A percentile compares a stretch with the other conserved stretches of the same genome.
These are phyloP conservation scores for Leccinum barrowsii DNA, from an alignment of 768 basidiomycete species.

Conservation along the genomic window DNA sequence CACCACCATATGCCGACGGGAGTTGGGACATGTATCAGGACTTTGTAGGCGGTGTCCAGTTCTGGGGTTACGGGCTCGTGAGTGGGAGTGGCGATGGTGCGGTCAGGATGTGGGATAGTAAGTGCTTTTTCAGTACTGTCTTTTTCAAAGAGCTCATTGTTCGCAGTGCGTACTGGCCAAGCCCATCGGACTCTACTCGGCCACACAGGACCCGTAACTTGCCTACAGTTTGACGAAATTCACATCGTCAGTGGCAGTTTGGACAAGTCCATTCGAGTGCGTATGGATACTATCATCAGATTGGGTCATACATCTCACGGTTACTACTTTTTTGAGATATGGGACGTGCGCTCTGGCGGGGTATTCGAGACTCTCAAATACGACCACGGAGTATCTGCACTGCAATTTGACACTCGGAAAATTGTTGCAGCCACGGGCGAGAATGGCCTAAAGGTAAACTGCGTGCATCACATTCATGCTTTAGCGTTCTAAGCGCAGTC, in stretches of 20 bases:
- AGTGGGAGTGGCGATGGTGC: conserved; percentile 97
- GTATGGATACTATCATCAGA: conserved; percentile 22
- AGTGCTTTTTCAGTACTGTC: conserved; percentile 28
- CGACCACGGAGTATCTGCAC: conserved; percentile 83
- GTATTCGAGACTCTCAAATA: conserved; percentile 87
- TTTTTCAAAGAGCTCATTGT: neutral
- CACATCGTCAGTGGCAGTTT: conserved; percentile 91
- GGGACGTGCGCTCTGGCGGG: conserved; percentile 92
- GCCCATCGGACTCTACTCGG: conserved; percentile 90
- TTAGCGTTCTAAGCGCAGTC: neutral
- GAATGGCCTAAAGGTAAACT: conserved; percentile 80
- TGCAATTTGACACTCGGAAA: conserved; percentile 95
- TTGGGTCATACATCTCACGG: neutral
- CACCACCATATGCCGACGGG: conserved; percentile 84
- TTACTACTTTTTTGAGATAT: conserved; percentile 55
- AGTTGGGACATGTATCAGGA: conserved; percentile 95
- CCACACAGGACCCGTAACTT: conserved; percentile 91
- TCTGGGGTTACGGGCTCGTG: conserved; percentile 97
- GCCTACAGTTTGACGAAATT: conserved; percentile 93
- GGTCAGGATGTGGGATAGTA: conserved; percentile 99
- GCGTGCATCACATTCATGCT: neutral
- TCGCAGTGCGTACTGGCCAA: conserved; percentile 94
- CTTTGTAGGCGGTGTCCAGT: conserved; percentile 96
- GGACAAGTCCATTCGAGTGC: conserved; percentile 87
- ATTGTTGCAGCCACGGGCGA: conserved; percentile 90